Conservation (phyloP, 768 basidiomycete genomes). For the Xerocomus spinulosus region DNA sequence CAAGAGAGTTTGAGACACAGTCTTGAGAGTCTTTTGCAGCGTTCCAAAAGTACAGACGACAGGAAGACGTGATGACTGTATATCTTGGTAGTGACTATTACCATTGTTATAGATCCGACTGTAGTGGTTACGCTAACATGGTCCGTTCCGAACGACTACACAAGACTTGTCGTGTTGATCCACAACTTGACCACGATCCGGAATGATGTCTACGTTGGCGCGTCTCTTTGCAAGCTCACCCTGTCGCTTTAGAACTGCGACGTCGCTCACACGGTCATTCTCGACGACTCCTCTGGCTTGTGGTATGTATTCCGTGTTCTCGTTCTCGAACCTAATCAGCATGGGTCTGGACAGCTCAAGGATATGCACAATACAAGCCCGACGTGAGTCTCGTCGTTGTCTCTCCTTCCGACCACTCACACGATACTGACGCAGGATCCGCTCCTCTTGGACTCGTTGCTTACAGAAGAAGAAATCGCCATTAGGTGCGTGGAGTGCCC, state of each 20-base stretch:
- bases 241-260: slow-evolving; percentile 9
- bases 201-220: slow-evolving; percentile 1
- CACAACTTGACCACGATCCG: neutral
- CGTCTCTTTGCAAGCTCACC: slow-evolving; percentile 6
- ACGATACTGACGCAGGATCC: slow-evolving; percentile 76
- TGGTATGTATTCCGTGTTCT: slow-evolving; percentile 13
- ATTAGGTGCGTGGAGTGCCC: slow-evolving; percentile 56
- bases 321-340: neutral
- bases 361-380: slow-evolving; percentile 18
- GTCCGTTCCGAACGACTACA: slow-evolving; percentile 15
- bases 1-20: slow-evolving; percentile 22
- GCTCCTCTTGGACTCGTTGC: slow-evolving; percentile 66
- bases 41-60: neutral
- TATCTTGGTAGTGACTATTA: too few species aligned
- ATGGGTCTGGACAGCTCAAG: slow-evolving; percentile 13
- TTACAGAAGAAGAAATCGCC: slow-evolving; percentile 87
- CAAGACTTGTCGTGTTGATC: neutral
- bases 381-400: slow-evolving; percentile 10
- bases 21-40: slow-evolving; percentile 19
- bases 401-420: slow-evolving; percentile 1
- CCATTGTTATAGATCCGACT: too few species aligned
- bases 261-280: slow-evolving; percentile 16
- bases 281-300: slow-evolving; percentile 15
- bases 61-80: too few species aligned
- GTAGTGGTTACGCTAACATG: neutral